Base-by-base conservation (phyloP, 2,329 filamentous ascomycete species). In the Chaetomium strumarium region DNA sequence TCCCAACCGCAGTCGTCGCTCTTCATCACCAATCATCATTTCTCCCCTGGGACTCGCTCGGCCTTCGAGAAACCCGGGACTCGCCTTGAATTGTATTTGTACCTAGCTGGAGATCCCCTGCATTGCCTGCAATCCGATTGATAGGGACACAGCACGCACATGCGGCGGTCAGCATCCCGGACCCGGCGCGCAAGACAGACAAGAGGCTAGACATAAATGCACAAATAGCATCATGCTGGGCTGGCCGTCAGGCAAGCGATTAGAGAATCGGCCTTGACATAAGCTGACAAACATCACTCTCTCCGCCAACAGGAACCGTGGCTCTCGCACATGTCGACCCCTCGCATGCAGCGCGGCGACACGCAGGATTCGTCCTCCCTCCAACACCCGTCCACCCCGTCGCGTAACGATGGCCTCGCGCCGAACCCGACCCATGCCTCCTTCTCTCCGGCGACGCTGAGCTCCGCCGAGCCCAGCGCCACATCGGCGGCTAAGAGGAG, bases 371-470 rank as follows among this genome's bases (percentile, higher is more conserved):
- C 54, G 36, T 55, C 58, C 52, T 52, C 57, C 24, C 49, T 50
- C 47, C 51, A 49, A 55, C 60, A 63, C 62, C 59, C 63, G 49
- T 51, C 62, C 46, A 59, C 60, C 45, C 56, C 51, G 46, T 63
- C 59, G 52, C 64, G 68, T 64, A 62, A 65, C 54, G 64, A 65
- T 58, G 54, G 52, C 55, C 52, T 57, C 58, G 62, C 70, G 60
- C 71, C 72, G 30, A 77, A 77, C 46, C 86, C 90, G 43, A 97
- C 92, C 42, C 84, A 88, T 66, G 93, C 93, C 58, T 81, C 88
- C 64, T 99, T 99, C 74, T 93, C 92, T 5, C 91, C 93, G 31
- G 80, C 85, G 19, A 89, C 86, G 19, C 80, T 91, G 60, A 85
- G 83, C 41, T 81, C 85, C 52, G 79, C 80, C 36, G 79, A 83